Evolutionary conservation across 2,329 filamentous ascomycete genomes (phyloP), one percentile per base, ranked within the genome.

Genomic region (Cryphonectria radicalis): DNA sequence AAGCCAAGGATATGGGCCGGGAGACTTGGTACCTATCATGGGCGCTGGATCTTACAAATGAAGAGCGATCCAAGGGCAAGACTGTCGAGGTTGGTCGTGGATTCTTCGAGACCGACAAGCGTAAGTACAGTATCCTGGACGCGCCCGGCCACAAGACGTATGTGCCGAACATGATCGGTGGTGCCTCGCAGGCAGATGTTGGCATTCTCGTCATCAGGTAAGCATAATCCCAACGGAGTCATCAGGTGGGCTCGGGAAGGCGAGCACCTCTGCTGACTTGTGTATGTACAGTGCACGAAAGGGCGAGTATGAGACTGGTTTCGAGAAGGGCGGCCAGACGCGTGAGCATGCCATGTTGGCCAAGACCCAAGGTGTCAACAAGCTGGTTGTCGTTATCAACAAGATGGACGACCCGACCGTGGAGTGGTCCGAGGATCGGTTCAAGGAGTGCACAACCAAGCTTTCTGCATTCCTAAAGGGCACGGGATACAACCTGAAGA

Each of bases 341-440:
- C 90, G 96, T 80, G 96, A 99, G 88, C 95, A 98, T 83, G 96
- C 97, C 70, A 94, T 99, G 86, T 88, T 99, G 79, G 97, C 97
- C 76, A 97, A 98, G 85, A 99, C 97, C 0, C 95, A 97, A 80
- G 96, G 96, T 83, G 96, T 99, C 72, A 97, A 97, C 87, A 98
- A 98, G 84, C 88, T 99, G 70, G 87, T 98, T 63, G 91, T 99
- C 42, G 96, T 89, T 68, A 95, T 98, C 80, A 99, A 99, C 89
- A 99, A 99, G 88, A 99, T 99, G 97, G 96, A 99, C 80, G 96
- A 99, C 80, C 86, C 92, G 14, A 99, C 96, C 3, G 97, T 99
- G 67, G 90, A 97, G 79, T 99, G 97, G 97, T 96, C 93, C 69
- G 90, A 98, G 77, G 93, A 93, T 57, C 91, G 96, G 70, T 99